Conservation (phyloP, 2,329 filamentous ascomycete species). For the Nannizzia gypsea region DNA sequence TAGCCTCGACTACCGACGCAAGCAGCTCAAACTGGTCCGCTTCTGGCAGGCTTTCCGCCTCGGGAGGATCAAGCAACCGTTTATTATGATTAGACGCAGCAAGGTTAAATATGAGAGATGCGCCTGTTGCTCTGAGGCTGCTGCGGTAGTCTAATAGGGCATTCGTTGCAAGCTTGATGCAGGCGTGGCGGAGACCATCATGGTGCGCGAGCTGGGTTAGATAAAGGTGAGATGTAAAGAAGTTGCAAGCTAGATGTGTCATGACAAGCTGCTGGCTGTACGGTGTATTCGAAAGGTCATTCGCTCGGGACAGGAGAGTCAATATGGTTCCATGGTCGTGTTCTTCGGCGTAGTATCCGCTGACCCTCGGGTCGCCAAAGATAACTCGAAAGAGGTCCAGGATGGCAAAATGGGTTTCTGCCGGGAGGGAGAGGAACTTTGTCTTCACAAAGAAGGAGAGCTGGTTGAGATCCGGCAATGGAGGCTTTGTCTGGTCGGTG, state of each 20-base stretch:
- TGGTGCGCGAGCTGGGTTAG: constrained; percentile 49
- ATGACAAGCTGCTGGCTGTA: constrained; percentile 77
- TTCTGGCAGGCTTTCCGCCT: constrained; percentile 48
- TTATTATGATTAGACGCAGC: constrained; percentile 56
- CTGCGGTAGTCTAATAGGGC: constrained; percentile 69
- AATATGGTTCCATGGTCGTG: constrained; percentile 50
- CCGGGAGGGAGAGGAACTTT: constrained; percentile 45
- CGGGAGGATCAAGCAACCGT: constrained; percentile 43
- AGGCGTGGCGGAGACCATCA: constrained; percentile 41
- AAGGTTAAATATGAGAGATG: constrained; percentile 75
- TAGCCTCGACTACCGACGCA: constrained; percentile 67
- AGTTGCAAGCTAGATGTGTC: constrained; percentile 70
- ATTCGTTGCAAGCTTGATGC: constrained; percentile 60
- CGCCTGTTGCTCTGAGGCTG: constrained; percentile 67
- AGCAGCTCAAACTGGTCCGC: constrained; percentile 68
- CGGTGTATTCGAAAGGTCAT: constrained; percentile 47
- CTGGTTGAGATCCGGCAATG: constrained; percentile 56
- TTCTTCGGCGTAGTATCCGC: constrained; percentile 74
- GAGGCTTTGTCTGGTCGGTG: constrained; percentile 50
- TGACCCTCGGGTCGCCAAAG: constrained; percentile 64
- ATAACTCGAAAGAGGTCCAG: constrained; percentile 76
- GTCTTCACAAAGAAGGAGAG: constrained; percentile 52
- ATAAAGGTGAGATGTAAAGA: constrained; percentile 67
- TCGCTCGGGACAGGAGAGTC: constrained; percentile 45
- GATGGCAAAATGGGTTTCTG: constrained; percentile 61